phyloP scores from a whole-genome alignment of 805 yeast genomes.

The Starmera caribaea region DNA sequence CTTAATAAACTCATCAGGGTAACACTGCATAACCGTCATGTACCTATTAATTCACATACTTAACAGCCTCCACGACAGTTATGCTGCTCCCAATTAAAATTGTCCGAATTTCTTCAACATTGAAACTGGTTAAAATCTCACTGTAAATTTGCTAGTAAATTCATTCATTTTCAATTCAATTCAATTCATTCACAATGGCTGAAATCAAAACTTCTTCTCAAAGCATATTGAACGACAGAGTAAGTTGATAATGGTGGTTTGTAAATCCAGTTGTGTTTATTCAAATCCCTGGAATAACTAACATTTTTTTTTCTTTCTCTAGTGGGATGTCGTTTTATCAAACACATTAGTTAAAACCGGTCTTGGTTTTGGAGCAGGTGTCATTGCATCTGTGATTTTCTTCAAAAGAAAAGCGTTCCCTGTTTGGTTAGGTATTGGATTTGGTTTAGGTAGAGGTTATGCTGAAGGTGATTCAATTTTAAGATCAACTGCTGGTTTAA shows the following conservation, averaged over 20 bases:
- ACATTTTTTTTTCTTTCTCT: not conserved
- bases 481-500: conserved; percentile 71
- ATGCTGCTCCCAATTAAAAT: too few species aligned
- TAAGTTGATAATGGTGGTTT: too few species aligned
- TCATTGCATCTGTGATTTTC: conserved; percentile 77
- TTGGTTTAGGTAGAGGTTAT: conserved; percentile 96
- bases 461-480: conserved; percentile 97
- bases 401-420: conserved; percentile 96
- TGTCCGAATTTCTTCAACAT: too few species aligned
- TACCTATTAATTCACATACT: too few species aligned
- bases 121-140: too few species aligned
- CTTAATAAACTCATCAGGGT: too few species aligned
- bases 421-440: conserved; percentile 95
- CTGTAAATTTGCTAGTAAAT: too few species aligned
- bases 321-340: conserved; percentile 93
- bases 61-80: too few species aligned
- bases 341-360: conserved; percentile 93
- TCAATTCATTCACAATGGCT: not conserved
- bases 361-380: conserved; percentile 95
- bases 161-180: too few species aligned
- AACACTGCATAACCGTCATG: too few species aligned
- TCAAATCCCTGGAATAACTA: too few species aligned
- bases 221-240: not conserved
- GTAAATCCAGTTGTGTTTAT: too few species aligned
- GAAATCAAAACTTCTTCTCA: not conserved